Conservation (phyloP, 495 filamentous ascomycete genomes). For the Aspergillus panamensis region DNA sequence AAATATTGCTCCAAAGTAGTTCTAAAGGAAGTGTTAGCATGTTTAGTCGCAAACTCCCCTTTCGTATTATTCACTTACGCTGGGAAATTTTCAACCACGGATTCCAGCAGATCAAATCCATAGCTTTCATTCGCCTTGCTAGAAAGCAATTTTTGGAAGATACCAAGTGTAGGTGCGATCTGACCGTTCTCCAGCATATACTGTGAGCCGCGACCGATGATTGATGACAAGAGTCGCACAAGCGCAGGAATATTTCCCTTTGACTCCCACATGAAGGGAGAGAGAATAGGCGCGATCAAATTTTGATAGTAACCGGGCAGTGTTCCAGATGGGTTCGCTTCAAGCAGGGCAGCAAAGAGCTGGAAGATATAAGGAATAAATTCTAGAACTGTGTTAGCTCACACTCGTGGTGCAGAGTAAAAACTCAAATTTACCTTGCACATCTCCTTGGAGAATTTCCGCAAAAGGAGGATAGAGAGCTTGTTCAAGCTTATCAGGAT, state of each 20-base stretch:
- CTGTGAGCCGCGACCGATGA: constrained; percentile 71
- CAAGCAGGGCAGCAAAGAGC: constrained; percentile 83
- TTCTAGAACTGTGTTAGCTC: constrained; percentile 50
- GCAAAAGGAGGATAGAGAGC: constrained; percentile 76
- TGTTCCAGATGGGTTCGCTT: constrained; percentile 68
- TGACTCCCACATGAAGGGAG: constrained; percentile 78
- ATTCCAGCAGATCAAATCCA: constrained; percentile 86
- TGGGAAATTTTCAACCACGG: constrained; percentile 65
- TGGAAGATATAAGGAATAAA: constrained; percentile 98
- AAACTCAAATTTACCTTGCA: constrained; percentile 59
- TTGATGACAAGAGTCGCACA: constrained; percentile 74
- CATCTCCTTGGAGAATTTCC: constrained; percentile 69
- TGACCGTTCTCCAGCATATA: constrained; percentile 72
- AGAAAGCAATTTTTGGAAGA: constrained; percentile 84
- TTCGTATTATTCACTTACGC: constrained; percentile 50
- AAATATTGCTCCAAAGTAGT: constrained; percentile 71
- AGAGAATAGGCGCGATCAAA: constrained; percentile 69
- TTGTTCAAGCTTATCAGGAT: constrained; percentile 70
- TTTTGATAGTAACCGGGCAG: constrained; percentile 74
- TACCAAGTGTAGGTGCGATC: constrained; percentile 75
- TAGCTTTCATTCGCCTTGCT: constrained; percentile 72
- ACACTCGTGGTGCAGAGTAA: not conserved
- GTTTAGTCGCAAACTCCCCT: not conserved
- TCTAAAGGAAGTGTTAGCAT: constrained; percentile 34
- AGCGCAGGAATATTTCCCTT: constrained; percentile 91